Evolutionary conservation across 1,284 basidiomycete genomes (phyloP).

Genomic region (Serendipita sp.): DNA sequence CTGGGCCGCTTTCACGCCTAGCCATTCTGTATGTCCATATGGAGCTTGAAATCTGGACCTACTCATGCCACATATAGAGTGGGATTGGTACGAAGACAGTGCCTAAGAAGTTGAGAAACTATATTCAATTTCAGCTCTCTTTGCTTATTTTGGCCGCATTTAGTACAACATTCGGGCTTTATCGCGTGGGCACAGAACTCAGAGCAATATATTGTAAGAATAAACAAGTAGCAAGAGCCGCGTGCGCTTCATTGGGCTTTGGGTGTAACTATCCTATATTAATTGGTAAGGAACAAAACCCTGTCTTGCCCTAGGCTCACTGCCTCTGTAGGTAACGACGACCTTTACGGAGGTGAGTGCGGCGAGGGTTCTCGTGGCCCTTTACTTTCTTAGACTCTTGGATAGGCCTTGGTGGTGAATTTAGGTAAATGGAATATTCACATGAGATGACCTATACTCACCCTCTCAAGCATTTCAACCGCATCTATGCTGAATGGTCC

Average conservation of each 20-base stretch:
- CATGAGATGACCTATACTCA: background rate
- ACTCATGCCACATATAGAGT: constrained; percentile 30
- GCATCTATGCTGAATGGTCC: constrained; percentile 66
- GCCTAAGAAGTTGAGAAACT: constrained; percentile 44
- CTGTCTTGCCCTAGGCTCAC: background rate
- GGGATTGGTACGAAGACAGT: constrained; percentile 58
- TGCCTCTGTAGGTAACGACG: constrained; percentile 49
- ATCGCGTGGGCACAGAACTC: constrained; percentile 65
- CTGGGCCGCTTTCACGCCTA: constrained; percentile 68
- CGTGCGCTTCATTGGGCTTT: constrained; percentile 48
- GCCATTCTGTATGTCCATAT: constrained; percentile 22
- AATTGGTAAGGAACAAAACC: constrained; percentile 34
- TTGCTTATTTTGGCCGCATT: constrained; percentile 2
- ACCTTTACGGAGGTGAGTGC: constrained; percentile 58
- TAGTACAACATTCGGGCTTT: constrained; percentile 66
- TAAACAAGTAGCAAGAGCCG: constrained; percentile 49
- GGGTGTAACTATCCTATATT: constrained; percentile 69
- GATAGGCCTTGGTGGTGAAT: constrained; percentile 62
- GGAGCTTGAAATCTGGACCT: constrained; percentile 1
- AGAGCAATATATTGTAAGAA: constrained; percentile 62
- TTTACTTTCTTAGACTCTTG: background rate
- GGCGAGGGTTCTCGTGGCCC: background rate
- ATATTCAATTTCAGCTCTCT: background rate
- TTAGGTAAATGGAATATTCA: constrained; percentile 43
- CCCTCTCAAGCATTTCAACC: constrained; percentile 49